phyloP scores from a whole-genome alignment of 31 red algal species.

The Porphyra umbilicalis region DNA sequence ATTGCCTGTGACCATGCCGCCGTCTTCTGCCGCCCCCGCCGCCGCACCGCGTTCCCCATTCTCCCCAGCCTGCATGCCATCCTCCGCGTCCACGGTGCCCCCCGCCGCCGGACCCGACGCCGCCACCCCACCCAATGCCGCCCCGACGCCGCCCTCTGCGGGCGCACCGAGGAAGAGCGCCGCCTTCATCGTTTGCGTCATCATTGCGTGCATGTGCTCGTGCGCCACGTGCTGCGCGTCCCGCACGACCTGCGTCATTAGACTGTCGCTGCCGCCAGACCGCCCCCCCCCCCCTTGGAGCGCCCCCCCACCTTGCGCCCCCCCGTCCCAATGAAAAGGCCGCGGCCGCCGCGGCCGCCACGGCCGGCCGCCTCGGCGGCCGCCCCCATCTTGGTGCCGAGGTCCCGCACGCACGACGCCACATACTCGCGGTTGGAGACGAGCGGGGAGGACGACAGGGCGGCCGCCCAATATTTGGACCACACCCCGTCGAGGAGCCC shows the following conservation, averaged over 20 bases:
- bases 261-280: conserved; percentile 19
- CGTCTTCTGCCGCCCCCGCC: not conserved
- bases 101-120: no score
- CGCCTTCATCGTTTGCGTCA: conserved; percentile 58
- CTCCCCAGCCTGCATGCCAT: not conserved
- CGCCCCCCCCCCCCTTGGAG: not conserved
- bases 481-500: conserved; percentile 56
- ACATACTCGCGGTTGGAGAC: conserved; percentile 65
- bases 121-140: no score
- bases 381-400: conserved; percentile 55
- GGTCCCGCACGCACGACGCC: conserved; percentile 63
- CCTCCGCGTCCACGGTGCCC: not conserved
- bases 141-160: not conserved
- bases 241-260: conserved; percentile 32
- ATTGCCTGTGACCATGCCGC: not conserved
- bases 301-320: not conserved
- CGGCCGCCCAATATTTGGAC: conserved; percentile 83
- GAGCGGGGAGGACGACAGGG: conserved; percentile 64
- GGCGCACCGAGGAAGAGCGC: conserved; percentile 6
- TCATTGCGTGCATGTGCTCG: conserved; percentile 59
- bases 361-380: conserved; percentile 36
- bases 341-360: conserved; percentile 12
- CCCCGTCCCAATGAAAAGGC: conserved; percentile 28
- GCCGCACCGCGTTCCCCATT: not conserved
- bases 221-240: conserved; percentile 59